A percentile compares a stretch with the other conserved stretches of the same genome.
These are phyloP conservation scores for Parietaria judaica DNA, from an alignment of 306 rosid genomes.

Conservation along the genomic window DNA sequence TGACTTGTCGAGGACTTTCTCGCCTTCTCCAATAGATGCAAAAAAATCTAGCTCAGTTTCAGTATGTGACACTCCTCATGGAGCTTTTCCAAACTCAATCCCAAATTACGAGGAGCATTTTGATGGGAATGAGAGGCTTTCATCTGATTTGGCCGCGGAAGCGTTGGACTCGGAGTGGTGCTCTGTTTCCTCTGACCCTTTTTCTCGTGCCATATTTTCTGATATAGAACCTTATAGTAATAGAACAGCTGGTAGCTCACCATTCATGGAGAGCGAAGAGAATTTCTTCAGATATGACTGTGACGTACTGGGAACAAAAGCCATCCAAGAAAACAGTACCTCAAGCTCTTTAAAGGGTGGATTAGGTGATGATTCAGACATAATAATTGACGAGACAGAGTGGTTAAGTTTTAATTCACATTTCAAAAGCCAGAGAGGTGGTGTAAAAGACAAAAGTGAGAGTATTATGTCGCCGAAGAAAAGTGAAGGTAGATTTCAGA, in stretches of 20 bases:
- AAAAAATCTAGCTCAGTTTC: constrained; percentile 23
- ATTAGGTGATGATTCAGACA: constrained; percentile 26
- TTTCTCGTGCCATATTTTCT: constrained; percentile 28
- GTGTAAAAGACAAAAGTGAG: constrained; percentile 22
- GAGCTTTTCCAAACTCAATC: constrained; percentile 19
- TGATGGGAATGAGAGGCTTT: constrained; percentile 25
- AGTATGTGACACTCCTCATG: constrained; percentile 29
- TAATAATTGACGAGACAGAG: constrained; percentile 26
- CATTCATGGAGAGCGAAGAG: constrained; percentile 26
- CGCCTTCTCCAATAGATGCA: constrained; percentile 25
- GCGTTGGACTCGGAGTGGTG: constrained; percentile 28
- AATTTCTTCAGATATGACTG: constrained; percentile 23
- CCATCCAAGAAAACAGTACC: constrained; percentile 14
- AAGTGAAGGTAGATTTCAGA: constrained; percentile 18
- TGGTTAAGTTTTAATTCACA: constrained; percentile 24
- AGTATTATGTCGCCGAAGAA: constrained; percentile 20
- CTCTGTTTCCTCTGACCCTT: constrained; percentile 19
- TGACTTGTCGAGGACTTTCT: constrained; percentile 20
- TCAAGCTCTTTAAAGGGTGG: constrained; percentile 29
- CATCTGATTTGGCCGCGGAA: constrained; percentile 24
- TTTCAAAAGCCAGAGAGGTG: constrained; percentile 24
- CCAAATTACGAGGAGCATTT: constrained; percentile 15
- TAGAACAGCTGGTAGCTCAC: constrained; percentile 19
- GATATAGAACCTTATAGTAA: constrained; percentile 27
- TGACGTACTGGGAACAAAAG: constrained; percentile 23